Base-by-base conservation (phyloP, 2,329 filamentous ascomycete genomes). In the Penicillium concentricum region DNA sequence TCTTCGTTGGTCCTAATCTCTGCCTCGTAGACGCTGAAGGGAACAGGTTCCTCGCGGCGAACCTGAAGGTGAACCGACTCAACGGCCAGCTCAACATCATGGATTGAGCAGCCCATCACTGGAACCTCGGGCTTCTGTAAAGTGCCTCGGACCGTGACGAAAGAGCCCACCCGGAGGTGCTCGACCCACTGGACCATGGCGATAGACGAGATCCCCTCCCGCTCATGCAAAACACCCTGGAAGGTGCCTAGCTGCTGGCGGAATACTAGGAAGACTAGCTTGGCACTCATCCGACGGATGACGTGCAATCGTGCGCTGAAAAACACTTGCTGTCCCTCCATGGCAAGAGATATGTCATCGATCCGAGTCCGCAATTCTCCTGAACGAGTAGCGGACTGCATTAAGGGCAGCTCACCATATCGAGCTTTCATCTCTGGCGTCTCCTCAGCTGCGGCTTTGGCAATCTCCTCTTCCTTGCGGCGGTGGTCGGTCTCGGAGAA, bases 111-210 rank as follows among this genome's bases (percentile, higher is more conserved):
- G 38, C 90, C 88, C 62, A 88, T 85, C 56, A 97, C 83, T 38
- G 86, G 84, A 65, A 92, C 86, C 7, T 88, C 86, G 0, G 91
- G 89, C 59, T 83, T 81, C 68, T 91, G 89, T 4, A 96, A 76
- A 2, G 83, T 83, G 57, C 91, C 92, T 51, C 83, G 85, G 54
- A 96, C 85, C 56, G 90, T 84, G 5, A 96, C 86, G 49, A 96
- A 83, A 8, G 87, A 89, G 70, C 95, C 92, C 6, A 87, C 79
- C 53, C 88, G 86, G 44, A 96, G 79, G 70, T 91, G 90, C 74
- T 95, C 90, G 3, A 90, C 90, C 89, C 91, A 96, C 69, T 90
- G 87, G 28, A 96, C 81, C 82, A 96, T 93, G 66, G 89, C 83
- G 56, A 86, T 82, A 1, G 88, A 88, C 12, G 89, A 81, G 46